Evolutionary conservation across 345 rosid genomes (phyloP), one percentile per base, ranked within the genome.

Genomic region (Isatis tinctoria): DNA sequence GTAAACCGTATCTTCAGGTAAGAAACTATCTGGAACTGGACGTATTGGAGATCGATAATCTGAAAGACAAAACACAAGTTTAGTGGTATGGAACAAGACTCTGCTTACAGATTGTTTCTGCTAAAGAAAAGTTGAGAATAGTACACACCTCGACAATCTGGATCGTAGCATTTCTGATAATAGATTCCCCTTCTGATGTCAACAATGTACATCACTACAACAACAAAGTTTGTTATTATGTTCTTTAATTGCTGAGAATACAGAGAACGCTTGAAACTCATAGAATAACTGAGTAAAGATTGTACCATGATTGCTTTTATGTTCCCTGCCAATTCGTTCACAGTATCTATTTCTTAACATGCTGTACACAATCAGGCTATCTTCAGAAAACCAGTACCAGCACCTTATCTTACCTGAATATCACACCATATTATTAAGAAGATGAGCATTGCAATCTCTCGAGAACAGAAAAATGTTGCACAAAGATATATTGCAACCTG

Each of bases 361-460:
- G 84, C 91, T 92, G 82, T 95, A 92, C 69, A 95, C 88, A 83
- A 92, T 84, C 83, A 95, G 79, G 68, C 87, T 86, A 49, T 88
- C 81, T 73, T 87, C 96, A 20, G 97, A 88, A 77, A 95, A 88
- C 99, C 97, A 95, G 84, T 87, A 95, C 99, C 99, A 95, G 88
- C 92, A 85, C 58, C 93, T 78, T 63, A 92, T 87, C 82, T 87
- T 92, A 51, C 99, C 98, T 94, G 68, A 66, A 81, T 62, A 53
- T 28, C 47, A 36, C 17, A 63, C n/a, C 16, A 40, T 30, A 60
- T 3, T 48, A 12, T 37, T 17, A 54, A 56, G 33, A 69, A 63
- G 27, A 56, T 60, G 41, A 58, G 67, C 47, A 18, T 49, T 13
- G 28, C n/a, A 43, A 30, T 64, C 22, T 67, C 62, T 72, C 36